phyloP scores from a whole-genome alignment of 2,329 filamentous ascomycete genomes.

The Stemphylium beticola region DNA sequence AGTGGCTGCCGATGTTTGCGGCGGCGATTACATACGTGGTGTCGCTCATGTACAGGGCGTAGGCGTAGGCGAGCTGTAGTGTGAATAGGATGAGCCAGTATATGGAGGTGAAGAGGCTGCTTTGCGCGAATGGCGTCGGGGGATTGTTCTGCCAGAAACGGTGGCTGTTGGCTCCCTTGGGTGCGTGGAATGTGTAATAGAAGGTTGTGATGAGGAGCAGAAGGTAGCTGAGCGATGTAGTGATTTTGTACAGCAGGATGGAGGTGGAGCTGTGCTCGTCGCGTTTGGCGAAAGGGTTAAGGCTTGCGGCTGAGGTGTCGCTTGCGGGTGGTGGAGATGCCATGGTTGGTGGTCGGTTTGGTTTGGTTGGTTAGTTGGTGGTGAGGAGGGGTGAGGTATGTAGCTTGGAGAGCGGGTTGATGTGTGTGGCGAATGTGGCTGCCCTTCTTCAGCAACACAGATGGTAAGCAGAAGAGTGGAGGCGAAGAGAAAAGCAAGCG shows the following conservation, averaged over 20 bases:
- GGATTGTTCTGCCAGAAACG: slow-evolving; percentile 80
- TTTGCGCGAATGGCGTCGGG: slow-evolving; percentile 77
- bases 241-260: slow-evolving; percentile 75
- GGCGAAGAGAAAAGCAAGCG: too few species aligned
- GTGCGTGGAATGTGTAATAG: slow-evolving; percentile 73
- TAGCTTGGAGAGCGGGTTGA: not conserved
- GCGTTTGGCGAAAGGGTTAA: slow-evolving; percentile 77
- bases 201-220: slow-evolving; percentile 73
- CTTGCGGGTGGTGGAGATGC: not conserved
- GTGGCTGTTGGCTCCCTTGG: slow-evolving; percentile 63
- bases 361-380: not conserved
- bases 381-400: not conserved
- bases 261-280: slow-evolving; percentile 68
- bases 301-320: slow-evolving; percentile 48
- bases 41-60: slow-evolving; percentile 74
- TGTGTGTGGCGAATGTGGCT: not conserved
- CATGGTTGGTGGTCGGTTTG: not conserved
- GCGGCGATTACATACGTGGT: slow-evolving; percentile 69
- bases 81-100: slow-evolving; percentile 82
- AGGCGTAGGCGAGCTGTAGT: slow-evolving; percentile 76
- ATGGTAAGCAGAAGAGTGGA: not conserved
- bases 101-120: slow-evolving; percentile 66
- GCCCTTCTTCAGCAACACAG: not conserved
- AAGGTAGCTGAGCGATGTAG: slow-evolving; percentile 76
- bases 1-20: slow-evolving; percentile 80